Evolutionary conservation across 2,329 filamentous ascomycete genomes (phyloP), one percentile per base, ranked within the genome.

Genomic region (Lojkania enalia): DNA sequence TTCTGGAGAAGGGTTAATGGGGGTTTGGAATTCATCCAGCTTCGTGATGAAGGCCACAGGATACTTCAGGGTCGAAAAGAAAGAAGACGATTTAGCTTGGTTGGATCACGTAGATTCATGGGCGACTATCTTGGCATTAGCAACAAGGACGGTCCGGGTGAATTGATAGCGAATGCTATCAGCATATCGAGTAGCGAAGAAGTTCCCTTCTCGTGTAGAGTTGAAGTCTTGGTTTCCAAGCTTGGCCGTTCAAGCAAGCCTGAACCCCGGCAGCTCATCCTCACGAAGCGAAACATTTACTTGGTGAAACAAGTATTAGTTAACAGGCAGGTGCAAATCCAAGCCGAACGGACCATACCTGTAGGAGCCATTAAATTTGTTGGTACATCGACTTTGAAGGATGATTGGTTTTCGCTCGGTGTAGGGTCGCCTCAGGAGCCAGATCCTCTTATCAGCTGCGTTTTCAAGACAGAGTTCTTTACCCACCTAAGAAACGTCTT

Each of bases 381-480:
- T 55, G 84, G 89, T 60, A 77, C 82, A 4, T 96, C 92, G 2
- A 89, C 81, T 13, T 74, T 88, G 49, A 89, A 88, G 53, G 94
- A 99, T 60, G 94, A 99, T 71, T 99, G 94, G 94, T 96, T 99
- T 70, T 90, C 92, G 1, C 77, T 99, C 25, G 89, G 91, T 2
- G 80, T 95, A 33, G 90, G 88, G n/a, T 91, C 91, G 21, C 85
- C 86, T 6, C 90, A 95, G 64, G 92, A 97, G 67, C 80, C 94
- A 0, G 94, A 99, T 69, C 90, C 94, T n/a, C 78, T 99, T 16
- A 72, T 99, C 61, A 95, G 86, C 72, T 99, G 94, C 64, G 76
- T 96, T 15, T 84, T 99, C 71, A 99, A 99, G 77, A 99, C 94
- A 0, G 94, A 99, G 64, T 85, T 99, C 71, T 95, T 97, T 65